These are phyloP conservation scores for Stropharia rugosoannulata DNA, from an alignment of 768 basidiomycete genomes.

Conservation along the genomic window DNA sequence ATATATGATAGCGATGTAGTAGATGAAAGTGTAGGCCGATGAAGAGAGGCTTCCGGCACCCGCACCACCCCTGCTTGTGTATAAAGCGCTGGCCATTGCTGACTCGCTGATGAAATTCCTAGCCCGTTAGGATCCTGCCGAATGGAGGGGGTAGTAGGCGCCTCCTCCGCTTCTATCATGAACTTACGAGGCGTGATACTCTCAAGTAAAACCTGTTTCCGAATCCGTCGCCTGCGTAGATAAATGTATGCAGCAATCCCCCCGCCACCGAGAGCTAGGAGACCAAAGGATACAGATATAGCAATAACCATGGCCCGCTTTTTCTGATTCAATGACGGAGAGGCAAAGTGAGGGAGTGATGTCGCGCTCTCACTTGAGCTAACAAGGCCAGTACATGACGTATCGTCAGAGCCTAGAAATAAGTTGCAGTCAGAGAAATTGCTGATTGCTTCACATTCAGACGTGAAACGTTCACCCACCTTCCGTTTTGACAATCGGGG, in stretches of 20 bases:
- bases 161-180: neutral
- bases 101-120: no score
- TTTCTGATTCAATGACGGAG: neutral
- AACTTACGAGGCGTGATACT: neutral
- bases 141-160: neutral
- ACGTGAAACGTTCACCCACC: constrained; percentile 28
- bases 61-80: neutral
- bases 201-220: neutral
- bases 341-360: neutral
- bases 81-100: neutral
- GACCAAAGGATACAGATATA: neutral
- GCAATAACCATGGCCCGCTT: neutral
- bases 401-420: constrained; percentile 26
- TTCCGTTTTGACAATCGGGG: constrained; percentile 26
- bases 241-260: neutral
- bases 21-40: neutral
- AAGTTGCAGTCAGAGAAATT: neutral
- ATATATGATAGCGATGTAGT: neutral
- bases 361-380: constrained; percentile 23
- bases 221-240: neutral
- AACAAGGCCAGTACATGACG: constrained; percentile 28
- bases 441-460: neutral
- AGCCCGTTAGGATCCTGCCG: neutral
- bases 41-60: neutral
- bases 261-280: neutral